These are phyloP conservation scores for Limtongia smithiae DNA, from an alignment of 805 yeast species.

Conservation along the genomic window DNA sequence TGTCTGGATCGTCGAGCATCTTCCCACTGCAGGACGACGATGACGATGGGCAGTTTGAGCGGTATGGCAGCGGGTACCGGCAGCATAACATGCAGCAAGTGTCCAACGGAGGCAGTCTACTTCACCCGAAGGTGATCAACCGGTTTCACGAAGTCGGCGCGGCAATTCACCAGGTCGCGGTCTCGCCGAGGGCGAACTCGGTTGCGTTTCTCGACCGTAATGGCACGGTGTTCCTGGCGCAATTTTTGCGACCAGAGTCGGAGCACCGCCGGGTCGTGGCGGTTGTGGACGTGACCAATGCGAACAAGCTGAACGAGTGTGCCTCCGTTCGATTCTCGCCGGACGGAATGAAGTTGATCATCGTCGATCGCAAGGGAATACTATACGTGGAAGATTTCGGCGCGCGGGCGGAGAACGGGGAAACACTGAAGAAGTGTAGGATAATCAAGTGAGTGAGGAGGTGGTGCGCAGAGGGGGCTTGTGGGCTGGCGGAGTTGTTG, in stretches of 20 bases:
- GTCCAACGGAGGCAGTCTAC: constrained; percentile 34
- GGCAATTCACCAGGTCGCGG: constrained; percentile 64
- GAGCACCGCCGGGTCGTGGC: constrained; percentile 59
- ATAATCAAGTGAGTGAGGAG: constrained; percentile 21
- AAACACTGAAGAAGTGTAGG: constrained; percentile 25
- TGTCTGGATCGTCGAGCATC: background rate
- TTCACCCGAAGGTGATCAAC: constrained; percentile 58
- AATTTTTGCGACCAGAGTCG: constrained; percentile 52
- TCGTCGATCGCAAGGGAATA: constrained; percentile 77
- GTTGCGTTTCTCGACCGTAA: constrained; percentile 74
- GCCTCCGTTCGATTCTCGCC: constrained; percentile 73
- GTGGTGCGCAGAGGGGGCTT: too few species aligned
- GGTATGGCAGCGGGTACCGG: background rate
- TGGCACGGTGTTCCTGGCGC: constrained; percentile 62
- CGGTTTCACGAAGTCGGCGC: constrained; percentile 79
- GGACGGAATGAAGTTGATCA: constrained; percentile 75
- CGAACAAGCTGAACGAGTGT: constrained; percentile 67
- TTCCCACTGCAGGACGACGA: constrained; percentile 15
- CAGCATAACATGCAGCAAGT: background rate
- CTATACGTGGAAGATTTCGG: constrained; percentile 81
- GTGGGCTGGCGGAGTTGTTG: too few species aligned
- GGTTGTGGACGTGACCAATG: constrained; percentile 75
- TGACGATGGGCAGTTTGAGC: constrained; percentile 7
- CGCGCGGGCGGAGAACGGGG: constrained; percentile 50
- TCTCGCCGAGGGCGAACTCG: constrained; percentile 84